Conservation (phyloP, 2,329 filamentous ascomycete genomes). For the Penicillium verrucosum region DNA sequence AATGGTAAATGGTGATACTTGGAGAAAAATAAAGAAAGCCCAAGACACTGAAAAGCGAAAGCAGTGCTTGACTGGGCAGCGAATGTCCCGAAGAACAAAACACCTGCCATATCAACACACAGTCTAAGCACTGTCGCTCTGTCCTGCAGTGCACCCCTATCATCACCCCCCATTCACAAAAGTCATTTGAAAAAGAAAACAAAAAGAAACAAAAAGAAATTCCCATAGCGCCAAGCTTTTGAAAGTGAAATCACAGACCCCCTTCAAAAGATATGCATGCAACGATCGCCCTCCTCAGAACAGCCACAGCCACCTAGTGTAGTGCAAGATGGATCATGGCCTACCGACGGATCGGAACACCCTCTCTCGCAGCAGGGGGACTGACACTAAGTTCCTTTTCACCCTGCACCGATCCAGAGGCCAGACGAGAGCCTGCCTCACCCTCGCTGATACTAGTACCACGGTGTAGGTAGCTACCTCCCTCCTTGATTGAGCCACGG, state of each 20-base stretch:
- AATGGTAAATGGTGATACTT: constrained; percentile 9
- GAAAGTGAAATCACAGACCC: constrained; percentile 21
- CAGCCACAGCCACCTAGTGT: constrained; percentile 5
- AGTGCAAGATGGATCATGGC: constrained; percentile 18
- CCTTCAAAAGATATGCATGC: constrained; percentile 13
- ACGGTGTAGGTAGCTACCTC: constrained; percentile 72
- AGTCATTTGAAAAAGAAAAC: not conserved
- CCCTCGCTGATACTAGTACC: constrained; percentile 66
- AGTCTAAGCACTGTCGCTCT: constrained; percentile 10
- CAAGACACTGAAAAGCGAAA: not conserved
- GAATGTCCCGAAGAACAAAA: not conserved
- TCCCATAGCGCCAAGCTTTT: constrained; percentile 38
- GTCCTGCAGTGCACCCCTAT: constrained; percentile 21
- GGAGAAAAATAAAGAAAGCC: constrained; percentile 6
- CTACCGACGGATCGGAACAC: constrained; percentile 64
- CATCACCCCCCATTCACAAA: not conserved
- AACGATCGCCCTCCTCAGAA: constrained; percentile 6
- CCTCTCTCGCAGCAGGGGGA: constrained; percentile 48
- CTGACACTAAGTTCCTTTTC: constrained; percentile 42
- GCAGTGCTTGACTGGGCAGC: not conserved
- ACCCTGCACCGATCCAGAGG: constrained; percentile 49
- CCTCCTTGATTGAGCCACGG: constrained; percentile 85
- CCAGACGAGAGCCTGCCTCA: constrained; percentile 20
- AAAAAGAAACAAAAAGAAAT: constrained; percentile 9
- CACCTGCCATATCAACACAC: not conserved